phyloP scores from a whole-genome alignment of 225 moss, liverwort and hornwort genomes.

The Sphagnum tenellum region DNA sequence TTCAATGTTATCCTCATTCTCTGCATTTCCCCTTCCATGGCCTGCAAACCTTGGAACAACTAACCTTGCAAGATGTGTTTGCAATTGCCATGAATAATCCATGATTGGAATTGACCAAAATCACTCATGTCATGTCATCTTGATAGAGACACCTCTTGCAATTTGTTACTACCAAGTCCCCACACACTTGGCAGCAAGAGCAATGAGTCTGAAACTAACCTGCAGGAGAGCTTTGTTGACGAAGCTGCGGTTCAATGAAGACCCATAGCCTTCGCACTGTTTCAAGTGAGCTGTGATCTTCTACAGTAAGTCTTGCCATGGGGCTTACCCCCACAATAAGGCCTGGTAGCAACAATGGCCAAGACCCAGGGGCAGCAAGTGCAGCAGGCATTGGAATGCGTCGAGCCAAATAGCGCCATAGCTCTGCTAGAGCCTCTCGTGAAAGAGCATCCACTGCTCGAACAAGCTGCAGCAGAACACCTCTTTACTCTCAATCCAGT shows the following conservation, averaged over 20 bases:
- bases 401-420: conserved; percentile 65
- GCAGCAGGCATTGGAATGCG: conserved; percentile 54
- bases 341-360: conserved; percentile 81
- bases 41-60: too few species aligned
- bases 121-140: too few species aligned
- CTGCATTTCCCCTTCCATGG: too few species aligned
- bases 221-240: conserved; percentile 35
- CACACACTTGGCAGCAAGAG: too few species aligned
- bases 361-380: conserved; percentile 59
- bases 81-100: too few species aligned
- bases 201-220: conserved; percentile 20
- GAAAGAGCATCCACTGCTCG: conserved; percentile 90
- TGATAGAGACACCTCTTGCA: too few species aligned
- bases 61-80: too few species aligned
- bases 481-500: too few species aligned
- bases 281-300: conserved; percentile 76
- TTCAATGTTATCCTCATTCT: too few species aligned
- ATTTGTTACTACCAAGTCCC: too few species aligned
- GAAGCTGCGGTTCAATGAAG: conserved; percentile 60
- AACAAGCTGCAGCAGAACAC: conserved; percentile 41
- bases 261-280: conserved; percentile 69
- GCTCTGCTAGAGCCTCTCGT: conserved; percentile 63
- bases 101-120: too few species aligned
- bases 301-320: conserved; percentile 69
- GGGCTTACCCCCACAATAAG: conserved; percentile 47